phyloP scores from a whole-genome alignment of 2,329 filamentous ascomycete genomes.

The Penicillium sclerotiorum region DNA sequence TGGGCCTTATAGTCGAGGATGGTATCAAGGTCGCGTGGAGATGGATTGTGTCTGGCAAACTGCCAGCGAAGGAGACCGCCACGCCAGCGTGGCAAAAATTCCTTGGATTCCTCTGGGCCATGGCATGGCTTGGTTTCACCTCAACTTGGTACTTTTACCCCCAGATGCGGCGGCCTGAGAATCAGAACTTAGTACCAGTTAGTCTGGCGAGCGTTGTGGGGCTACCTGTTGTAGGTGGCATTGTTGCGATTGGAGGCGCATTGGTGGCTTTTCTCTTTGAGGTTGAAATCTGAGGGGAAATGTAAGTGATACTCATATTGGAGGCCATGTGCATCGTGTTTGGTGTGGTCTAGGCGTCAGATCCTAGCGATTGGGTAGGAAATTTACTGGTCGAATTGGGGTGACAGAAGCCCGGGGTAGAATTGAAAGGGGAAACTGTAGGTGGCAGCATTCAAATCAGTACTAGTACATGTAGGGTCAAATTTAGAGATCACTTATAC shows the following conservation, averaged over 20 bases:
- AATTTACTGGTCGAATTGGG: too few relatives aligned
- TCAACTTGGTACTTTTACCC: constrained; percentile 23
- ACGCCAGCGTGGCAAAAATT: constrained; percentile 11
- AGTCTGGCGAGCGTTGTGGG: constrained; percentile 9
- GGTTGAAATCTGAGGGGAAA: background rate
- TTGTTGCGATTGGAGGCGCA: background rate
- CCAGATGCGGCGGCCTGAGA: constrained; percentile 4
- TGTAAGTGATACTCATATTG: too few relatives aligned
- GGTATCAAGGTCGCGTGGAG: constrained; percentile 25
- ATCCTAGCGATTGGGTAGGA: too few relatives aligned
- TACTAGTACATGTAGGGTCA: too few relatives aligned
- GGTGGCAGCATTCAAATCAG: too few relatives aligned
- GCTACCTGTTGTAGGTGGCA: background rate
- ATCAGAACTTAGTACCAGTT: constrained; percentile 13
- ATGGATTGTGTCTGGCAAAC: background rate
- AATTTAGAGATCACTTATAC: too few relatives aligned
- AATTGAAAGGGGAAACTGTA: too few relatives aligned
- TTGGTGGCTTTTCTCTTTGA: constrained; percentile 1
- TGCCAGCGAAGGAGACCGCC: background rate
- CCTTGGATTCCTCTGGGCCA: constrained; percentile 15
- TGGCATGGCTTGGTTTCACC: constrained; percentile 17
- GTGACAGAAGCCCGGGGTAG: too few relatives aligned
- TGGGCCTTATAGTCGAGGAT: constrained; percentile 36
- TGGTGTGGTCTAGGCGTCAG: too few relatives aligned
- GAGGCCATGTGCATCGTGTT: too few relatives aligned